phyloP scores from a whole-genome alignment of 2,329 filamentous ascomycete species.

The Epichloe coenophiala region DNA sequence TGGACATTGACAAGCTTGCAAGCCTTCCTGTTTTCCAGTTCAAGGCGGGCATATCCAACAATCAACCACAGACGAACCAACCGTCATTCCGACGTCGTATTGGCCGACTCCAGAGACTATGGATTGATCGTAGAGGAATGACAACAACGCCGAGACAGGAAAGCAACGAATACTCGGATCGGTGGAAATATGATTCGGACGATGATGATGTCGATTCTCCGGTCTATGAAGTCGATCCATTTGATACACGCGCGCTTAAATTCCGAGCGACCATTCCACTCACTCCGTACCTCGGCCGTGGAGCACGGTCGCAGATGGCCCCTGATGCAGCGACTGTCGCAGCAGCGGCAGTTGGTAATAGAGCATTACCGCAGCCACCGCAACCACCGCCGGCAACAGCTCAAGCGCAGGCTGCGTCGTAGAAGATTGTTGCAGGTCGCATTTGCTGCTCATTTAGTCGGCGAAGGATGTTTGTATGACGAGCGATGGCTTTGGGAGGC shows the following conservation, averaged over 20 bases:
- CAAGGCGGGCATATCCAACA: slow-evolving; percentile 25
- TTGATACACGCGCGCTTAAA: slow-evolving; percentile 43
- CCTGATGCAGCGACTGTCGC: slow-evolving; percentile 14
- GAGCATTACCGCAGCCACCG: background rate
- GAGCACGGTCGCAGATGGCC: slow-evolving; percentile 22
- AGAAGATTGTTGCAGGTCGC: background rate
- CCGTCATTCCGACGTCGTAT: slow-evolving; percentile 72
- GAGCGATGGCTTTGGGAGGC: slow-evolving; percentile 1
- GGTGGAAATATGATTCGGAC: slow-evolving; percentile 80
- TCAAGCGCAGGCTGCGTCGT: slow-evolving; percentile 15
- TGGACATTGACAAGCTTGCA: slow-evolving; percentile 22
- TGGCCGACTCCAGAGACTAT: slow-evolving; percentile 70
- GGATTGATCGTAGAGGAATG: slow-evolving; percentile 74
- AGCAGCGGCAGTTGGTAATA: slow-evolving; percentile 7
- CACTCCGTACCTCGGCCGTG: slow-evolving; percentile 26
- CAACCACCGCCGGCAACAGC: slow-evolving; percentile 7
- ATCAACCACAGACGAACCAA: slow-evolving; percentile 26
- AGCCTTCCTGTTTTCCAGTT: slow-evolving; percentile 30
- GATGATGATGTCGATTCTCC: slow-evolving; percentile 71
- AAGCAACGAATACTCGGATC: slow-evolving; percentile 39
- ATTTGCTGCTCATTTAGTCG: background rate
- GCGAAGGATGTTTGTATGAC: slow-evolving; percentile 11
- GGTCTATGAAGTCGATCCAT: slow-evolving; percentile 64
- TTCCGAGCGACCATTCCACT: slow-evolving; percentile 47
- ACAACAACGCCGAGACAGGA: slow-evolving; percentile 30